Percentiles rank a stretch among this genome's conserved stretches.
phyloP scores from a whole-genome alignment of 768 basidiomycete species.

The Pisolithus marmoratus region DNA sequence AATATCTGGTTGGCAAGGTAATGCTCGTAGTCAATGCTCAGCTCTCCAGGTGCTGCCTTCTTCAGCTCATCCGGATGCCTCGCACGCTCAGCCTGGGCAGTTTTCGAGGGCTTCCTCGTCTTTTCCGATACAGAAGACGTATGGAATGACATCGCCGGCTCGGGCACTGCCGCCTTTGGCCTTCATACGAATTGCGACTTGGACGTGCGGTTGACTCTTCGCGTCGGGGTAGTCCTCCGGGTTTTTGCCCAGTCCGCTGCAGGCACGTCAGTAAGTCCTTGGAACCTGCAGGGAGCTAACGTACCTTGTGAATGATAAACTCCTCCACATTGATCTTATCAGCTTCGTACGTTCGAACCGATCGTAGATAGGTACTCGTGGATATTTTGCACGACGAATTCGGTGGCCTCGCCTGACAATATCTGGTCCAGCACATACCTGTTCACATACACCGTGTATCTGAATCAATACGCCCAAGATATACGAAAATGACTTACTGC shows the following conservation, averaged over 20 bases:
- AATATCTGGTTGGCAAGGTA: conserved; percentile 90
- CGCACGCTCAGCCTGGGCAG: conserved; percentile 83
- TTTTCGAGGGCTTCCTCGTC: conserved; percentile 66
- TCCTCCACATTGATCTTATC: conserved; percentile 85
- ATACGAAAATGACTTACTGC: conserved; percentile 50
- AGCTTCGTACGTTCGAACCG: conserved; percentile 69
- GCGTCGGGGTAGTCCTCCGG: conserved; percentile 96
- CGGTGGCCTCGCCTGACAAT: conserved; percentile 85
- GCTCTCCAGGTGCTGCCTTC: conserved; percentile 47
- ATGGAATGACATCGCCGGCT: conserved; percentile 90
- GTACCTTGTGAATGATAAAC: conserved; percentile 90
- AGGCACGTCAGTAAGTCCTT: not conserved
- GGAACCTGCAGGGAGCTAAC: too few relatives aligned
- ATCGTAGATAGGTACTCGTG: conserved; percentile 84
- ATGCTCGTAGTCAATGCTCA: conserved; percentile 85
- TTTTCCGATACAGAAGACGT: conserved; percentile 83
- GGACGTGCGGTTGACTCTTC: conserved; percentile 93
- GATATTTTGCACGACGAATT: conserved; percentile 82
- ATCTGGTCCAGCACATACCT: conserved; percentile 90
- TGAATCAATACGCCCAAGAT: not conserved
- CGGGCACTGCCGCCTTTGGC: conserved; percentile 74
- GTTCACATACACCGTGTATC: not conserved
- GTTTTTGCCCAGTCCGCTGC: conserved; percentile 91
- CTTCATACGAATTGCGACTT: conserved; percentile 90
- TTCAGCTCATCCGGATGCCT: conserved; percentile 92